A percentile compares a stretch with the other conserved stretches of the same genome.
phyloP scores from a whole-genome alignment of 495 filamentous ascomycete genomes.

The Penicillium paradoxum region DNA sequence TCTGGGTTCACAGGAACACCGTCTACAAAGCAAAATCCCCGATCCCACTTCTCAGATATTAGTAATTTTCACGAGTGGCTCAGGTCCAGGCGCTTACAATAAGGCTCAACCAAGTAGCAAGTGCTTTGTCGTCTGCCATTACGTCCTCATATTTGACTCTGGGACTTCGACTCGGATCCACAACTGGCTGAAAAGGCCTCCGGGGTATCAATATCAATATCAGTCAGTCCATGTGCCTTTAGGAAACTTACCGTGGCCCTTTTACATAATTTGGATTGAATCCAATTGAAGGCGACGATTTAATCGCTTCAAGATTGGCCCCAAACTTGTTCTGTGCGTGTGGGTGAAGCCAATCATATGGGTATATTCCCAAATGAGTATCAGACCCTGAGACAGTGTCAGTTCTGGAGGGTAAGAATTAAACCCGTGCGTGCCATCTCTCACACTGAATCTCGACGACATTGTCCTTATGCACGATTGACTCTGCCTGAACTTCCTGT shows the following conservation, averaged over 20 bases:
- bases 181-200: conserved; percentile 26
- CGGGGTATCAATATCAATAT: background rate
- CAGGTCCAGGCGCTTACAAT: conserved; percentile 44
- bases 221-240: background rate
- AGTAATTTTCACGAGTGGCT: background rate
- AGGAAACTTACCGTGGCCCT: background rate
- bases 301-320: background rate
- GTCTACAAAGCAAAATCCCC: conserved; percentile 68
- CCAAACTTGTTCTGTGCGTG: conserved; percentile 8
- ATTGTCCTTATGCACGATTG: conserved; percentile 9
- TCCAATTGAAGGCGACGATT: background rate
- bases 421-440: background rate
- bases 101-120: conserved; percentile 51
- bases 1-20: conserved; percentile 61
- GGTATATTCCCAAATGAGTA: conserved; percentile 54
- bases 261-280: no score
- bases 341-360: conserved; percentile 42
- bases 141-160: conserved; percentile 53
- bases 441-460: conserved; percentile 29
- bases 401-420: background rate
- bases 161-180: conserved; percentile 34
- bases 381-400: conserved; percentile 34
- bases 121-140: conserved; percentile 51
- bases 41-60: conserved; percentile 38
- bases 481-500: conserved; percentile 40